phyloP scores from a whole-genome alignment of 192 early-diverging fungal species.

The Backusella psychrophila region DNA sequence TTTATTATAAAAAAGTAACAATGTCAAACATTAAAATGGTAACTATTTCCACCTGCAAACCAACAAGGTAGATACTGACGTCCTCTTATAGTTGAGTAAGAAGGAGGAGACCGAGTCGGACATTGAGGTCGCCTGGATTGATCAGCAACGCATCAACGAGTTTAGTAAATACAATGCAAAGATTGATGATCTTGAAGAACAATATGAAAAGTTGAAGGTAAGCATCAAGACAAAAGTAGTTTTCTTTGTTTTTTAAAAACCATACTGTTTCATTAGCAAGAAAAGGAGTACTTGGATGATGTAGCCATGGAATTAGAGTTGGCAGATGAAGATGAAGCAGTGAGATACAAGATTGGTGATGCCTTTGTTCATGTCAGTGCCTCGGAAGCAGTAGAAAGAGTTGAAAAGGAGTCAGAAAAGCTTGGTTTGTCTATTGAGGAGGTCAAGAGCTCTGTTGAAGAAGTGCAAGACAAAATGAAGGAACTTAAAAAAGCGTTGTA shows the following conservation, averaged over 20 bases:
- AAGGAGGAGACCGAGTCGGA: conserved; percentile 85
- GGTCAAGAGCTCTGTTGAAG: conserved; percentile 62
- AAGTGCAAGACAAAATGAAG: conserved; percentile 71
- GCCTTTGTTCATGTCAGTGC: conserved; percentile 76
- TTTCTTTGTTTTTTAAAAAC: too few species aligned
- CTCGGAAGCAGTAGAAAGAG: conserved; percentile 68
- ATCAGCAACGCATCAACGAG: conserved; percentile 94
- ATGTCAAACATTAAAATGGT: conserved; percentile 34
- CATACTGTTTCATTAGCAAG: conserved; percentile 35
- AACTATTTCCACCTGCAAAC: not conserved
- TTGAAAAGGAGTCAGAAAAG: conserved; percentile 62
- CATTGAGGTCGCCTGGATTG: conserved; percentile 93
- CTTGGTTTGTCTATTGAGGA: conserved; percentile 61
- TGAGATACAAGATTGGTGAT: conserved; percentile 88
- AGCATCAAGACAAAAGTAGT: not conserved
- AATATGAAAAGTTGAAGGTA: conserved; percentile 81
- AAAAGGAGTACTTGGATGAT: conserved; percentile 94
- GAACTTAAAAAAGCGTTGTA: conserved; percentile 86
- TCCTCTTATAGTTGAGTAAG: conserved; percentile 21
- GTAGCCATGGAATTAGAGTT: conserved; percentile 90
- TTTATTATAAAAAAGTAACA: not conserved
- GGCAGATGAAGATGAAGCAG: conserved; percentile 84
- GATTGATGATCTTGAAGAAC: conserved; percentile 74
- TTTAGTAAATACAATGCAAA: conserved; percentile 86
- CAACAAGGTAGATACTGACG: not conserved